Percentiles rank a stretch among this genome's conserved stretches.
phyloP scores from a whole-genome alignment of 805 yeast genomes.

The Ogataea ganodermae region DNA sequence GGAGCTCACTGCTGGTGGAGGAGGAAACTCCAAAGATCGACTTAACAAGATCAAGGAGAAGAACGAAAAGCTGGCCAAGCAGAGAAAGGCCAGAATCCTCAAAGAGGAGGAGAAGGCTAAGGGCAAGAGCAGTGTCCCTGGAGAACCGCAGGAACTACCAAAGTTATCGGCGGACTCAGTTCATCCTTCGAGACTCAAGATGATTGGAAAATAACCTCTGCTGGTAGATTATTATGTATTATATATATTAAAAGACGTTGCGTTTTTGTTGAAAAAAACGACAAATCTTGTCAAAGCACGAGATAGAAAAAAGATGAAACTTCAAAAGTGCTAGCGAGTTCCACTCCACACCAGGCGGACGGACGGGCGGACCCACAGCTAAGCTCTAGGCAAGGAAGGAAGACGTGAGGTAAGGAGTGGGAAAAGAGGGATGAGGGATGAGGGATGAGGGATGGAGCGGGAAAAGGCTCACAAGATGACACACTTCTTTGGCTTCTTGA shows the following conservation, averaged over 20 bases:
- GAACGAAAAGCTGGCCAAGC: slow-evolving; percentile 72
- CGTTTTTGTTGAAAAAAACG: neutral
- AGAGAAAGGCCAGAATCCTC: slow-evolving; percentile 60
- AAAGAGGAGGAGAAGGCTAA: slow-evolving; percentile 41
- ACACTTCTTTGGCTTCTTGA: slow-evolving; percentile 53
- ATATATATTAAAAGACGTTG: neutral
- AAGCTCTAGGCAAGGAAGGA: neutral
- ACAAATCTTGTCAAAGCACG: neutral
- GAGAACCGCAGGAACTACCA: slow-evolving; percentile 1
- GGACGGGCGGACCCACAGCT: neutral
- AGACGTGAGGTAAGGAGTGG: neutral
- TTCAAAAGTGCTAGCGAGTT: neutral
- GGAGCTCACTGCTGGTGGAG: slow-evolving; percentile 97
- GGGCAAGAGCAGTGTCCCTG: slow-evolving; percentile 30
- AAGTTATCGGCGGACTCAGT: slow-evolving; percentile 37
- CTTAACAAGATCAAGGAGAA: slow-evolving; percentile 72
- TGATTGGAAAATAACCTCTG: slow-evolving; percentile 35
- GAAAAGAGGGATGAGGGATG: slow-evolving; percentile 1
- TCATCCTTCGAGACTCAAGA: slow-evolving; percentile 70
- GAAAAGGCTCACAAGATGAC: slow-evolving; percentile 38
- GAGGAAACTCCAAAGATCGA: slow-evolving; percentile 79
- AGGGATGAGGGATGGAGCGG: neutral
- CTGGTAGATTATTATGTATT: neutral
- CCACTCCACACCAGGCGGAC: slow-evolving; percentile 8
- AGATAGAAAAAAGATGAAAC: neutral